These are phyloP conservation scores for Saccharomyces jurei DNA, from an alignment of 805 yeast species.

Conservation along the genomic window DNA sequence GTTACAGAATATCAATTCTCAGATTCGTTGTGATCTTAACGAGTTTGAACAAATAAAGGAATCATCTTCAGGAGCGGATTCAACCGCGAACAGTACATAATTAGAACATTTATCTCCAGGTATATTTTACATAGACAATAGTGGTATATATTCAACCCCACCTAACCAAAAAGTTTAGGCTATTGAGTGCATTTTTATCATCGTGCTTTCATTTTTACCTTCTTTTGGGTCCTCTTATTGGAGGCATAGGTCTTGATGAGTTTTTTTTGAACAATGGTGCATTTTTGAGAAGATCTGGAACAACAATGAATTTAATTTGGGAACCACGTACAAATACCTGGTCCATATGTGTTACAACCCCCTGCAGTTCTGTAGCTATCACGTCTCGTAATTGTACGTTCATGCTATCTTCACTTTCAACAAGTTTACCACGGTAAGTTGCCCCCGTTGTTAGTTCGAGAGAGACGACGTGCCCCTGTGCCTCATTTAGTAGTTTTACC, in stretches of 20 bases:
- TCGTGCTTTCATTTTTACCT: constrained; percentile 10
- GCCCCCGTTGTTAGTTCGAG: constrained; percentile 81
- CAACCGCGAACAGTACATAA: background rate
- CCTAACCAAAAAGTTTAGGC: background rate
- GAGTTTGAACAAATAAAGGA: constrained; percentile 13
- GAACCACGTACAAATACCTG: constrained; percentile 90
- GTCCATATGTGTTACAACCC: constrained; percentile 63
- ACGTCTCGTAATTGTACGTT: constrained; percentile 80
- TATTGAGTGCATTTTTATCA: background rate
- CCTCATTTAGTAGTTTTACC: constrained; percentile 76
- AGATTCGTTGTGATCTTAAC: constrained; percentile 22
- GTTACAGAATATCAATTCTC: constrained; percentile 16
- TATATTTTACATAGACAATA: background rate
- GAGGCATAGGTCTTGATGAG: constrained; percentile 59
- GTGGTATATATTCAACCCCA: background rate
- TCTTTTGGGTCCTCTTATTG: constrained; percentile 53
- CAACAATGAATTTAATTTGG: constrained; percentile 70
- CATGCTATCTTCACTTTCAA: constrained; percentile 91
- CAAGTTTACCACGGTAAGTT: constrained; percentile 76
- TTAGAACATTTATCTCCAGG: background rate
- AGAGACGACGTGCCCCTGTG: constrained; percentile 80
- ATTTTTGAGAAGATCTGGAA: constrained; percentile 80
- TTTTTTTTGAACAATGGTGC: constrained; percentile 79
- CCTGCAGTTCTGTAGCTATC: constrained; percentile 45
- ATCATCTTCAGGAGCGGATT: background rate